A percentile compares a stretch with the other conserved stretches of the same genome.
Evolutionary conservation across 1,284 basidiomycete genomes (phyloP).

Genomic region (Schizophyllum amplum): DNA sequence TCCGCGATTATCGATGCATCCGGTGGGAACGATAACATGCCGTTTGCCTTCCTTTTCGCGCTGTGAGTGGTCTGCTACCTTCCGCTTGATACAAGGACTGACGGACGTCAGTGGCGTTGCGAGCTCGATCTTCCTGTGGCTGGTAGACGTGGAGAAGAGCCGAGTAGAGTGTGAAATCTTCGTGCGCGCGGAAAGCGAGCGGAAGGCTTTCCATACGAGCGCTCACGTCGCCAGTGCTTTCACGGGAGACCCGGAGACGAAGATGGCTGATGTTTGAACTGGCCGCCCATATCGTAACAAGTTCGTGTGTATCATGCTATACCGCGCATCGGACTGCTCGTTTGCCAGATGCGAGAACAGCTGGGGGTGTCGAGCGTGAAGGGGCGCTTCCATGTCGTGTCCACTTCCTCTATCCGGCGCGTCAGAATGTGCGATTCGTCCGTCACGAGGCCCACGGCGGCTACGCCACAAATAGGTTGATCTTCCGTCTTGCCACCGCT

Average conservation of each 20-base stretch:
- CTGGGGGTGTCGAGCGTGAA: too few relatives aligned
- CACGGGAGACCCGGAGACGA: too few relatives aligned
- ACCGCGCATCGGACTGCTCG: too few relatives aligned
- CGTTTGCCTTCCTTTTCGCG: constrained; percentile 72
- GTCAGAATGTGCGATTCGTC: background rate
- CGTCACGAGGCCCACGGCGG: background rate
- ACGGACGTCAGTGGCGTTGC: constrained; percentile 54
- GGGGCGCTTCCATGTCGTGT: too few relatives aligned
- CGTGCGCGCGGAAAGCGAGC: constrained; percentile 44
- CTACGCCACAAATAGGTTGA: background rate
- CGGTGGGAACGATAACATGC: constrained; percentile 70
- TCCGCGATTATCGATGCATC: constrained; percentile 66
- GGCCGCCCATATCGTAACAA: too few relatives aligned
- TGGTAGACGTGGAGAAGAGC: constrained; percentile 68
- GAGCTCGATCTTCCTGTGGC: constrained; percentile 57
- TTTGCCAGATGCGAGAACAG: too few relatives aligned
- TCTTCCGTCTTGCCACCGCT: background rate
- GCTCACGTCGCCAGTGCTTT: too few relatives aligned
- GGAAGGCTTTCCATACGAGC: constrained; percentile 34
- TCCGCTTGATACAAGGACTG: too few relatives aligned
- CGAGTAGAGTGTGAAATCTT: constrained; percentile 59
- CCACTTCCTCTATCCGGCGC: background rate
- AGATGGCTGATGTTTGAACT: too few relatives aligned
- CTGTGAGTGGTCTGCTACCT: constrained; percentile 39
- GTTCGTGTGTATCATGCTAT: too few relatives aligned